phyloP scores from a whole-genome alignment of 2,329 filamentous ascomycete genomes.

The Aspergillus intermedius region DNA sequence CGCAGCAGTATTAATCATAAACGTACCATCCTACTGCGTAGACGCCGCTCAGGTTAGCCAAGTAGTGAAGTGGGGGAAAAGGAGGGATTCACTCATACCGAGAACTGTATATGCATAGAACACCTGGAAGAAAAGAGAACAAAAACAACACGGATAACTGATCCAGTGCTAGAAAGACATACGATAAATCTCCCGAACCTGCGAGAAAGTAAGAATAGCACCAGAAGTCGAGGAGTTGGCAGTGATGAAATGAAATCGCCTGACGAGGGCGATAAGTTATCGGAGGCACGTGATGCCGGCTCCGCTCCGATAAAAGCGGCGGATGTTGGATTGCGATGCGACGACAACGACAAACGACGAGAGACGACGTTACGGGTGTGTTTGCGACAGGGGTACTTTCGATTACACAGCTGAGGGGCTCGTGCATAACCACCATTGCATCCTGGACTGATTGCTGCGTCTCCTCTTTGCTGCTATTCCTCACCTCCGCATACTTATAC shows the following conservation, averaged over 20 bases:
- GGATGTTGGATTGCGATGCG: background rate
- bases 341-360: background rate
- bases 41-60: constrained; percentile 4
- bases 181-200: background rate
- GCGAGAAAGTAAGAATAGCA: background rate
- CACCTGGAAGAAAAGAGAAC: background rate
- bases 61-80: constrained; percentile 1
- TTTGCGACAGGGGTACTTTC: background rate
- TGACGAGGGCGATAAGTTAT: background rate
- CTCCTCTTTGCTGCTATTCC: background rate
- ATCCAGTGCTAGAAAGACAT: background rate
- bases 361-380: background rate
- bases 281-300: constrained; percentile 8
- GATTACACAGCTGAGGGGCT: background rate
- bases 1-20: background rate
- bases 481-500: background rate
- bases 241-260: background rate
- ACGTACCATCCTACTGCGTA: constrained; percentile 14
- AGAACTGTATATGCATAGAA: constrained; percentile 1
- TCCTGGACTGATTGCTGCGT: background rate
- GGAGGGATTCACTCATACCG: constrained; percentile 10
- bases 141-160: background rate
- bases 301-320: background rate
- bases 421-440: background rate
- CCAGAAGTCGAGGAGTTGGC: constrained; percentile 2